Evolutionary conservation across 768 basidiomycete genomes (phyloP), one percentile per base, ranked within the genome.

Genomic region (Psilocybe tampanensis): DNA sequence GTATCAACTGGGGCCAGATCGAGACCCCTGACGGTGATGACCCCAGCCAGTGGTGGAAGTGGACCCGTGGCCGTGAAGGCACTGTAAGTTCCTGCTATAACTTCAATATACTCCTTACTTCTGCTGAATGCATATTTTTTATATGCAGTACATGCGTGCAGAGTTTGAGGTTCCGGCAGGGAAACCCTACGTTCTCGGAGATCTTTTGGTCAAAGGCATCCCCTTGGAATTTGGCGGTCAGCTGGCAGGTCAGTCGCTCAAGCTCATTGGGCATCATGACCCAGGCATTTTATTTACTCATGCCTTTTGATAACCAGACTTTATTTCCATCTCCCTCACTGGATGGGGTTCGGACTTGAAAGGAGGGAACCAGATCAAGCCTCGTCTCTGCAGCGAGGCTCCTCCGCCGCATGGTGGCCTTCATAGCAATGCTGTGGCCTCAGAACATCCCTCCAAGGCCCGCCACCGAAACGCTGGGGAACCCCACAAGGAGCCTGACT

Each of bases 1-100:
- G 51, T 11, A 44, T 52, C 17, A 52, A 44, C 24, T 52, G 51
- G 51, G 51, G 51, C 23, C 42, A 29, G 17, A 44, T 52, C 23
- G 39, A 52, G 19, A n/a, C 51, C 23, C 51, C 51, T n/a, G 39
- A 42, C 42, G 51, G 51, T 19, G 51, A 52, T 19, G 51, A 52
- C 42, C 51, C 41, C 15, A 42, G 51, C n/a, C 9, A 52, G 26
- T 52, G 36, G 36, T 52, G 51, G 51, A 52, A 44, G 17, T 52
- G 51, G 51, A 52, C 51, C 19, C 51, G 51, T 12, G 51, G 51
- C 23, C 19, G 23, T 26, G 26, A 52, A 32, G 51, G 42, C 41
- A 48, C 47, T 33, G 47, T 48, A 33, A 48, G 6, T 48, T 11
- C 5, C 5, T 32, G 0, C 7, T 48, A n/a, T 32, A 11, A n/a